Conservation (phyloP, 2,329 filamentous ascomycete species). For the Epichloe sp. region DNA sequence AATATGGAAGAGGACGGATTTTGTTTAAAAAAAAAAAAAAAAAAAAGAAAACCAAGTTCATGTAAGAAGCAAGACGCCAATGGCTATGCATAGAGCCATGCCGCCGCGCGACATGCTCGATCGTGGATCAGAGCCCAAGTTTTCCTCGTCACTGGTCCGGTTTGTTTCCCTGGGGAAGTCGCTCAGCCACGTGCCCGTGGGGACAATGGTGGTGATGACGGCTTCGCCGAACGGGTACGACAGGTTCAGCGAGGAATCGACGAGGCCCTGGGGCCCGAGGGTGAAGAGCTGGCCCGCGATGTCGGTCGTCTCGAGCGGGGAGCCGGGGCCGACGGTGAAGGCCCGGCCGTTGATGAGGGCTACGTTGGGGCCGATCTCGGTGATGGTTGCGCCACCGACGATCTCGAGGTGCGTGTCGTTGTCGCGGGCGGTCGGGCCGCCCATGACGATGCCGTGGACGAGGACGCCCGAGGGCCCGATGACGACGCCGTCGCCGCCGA, state of each 20-base stretch:
- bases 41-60: constrained; percentile 4
- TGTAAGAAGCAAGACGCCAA: constrained; percentile 25
- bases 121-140: constrained; percentile 4
- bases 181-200: constrained; percentile 14
- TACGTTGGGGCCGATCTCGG: constrained; percentile 32
- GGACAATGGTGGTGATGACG: constrained; percentile 27
- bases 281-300: constrained; percentile 38
- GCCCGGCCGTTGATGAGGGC: constrained; percentile 37
- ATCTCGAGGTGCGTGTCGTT: constrained; percentile 30
- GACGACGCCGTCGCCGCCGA: constrained; percentile 36
- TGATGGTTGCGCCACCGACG: constrained; percentile 39
- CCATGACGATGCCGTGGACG: constrained; percentile 28
- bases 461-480: constrained; percentile 33
- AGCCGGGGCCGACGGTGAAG: constrained; percentile 36
- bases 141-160: constrained; percentile 12
- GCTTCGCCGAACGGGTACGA: constrained; percentile 32
- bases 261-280: constrained; percentile 34
- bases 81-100: constrained; percentile 22
- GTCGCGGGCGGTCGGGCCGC: constrained; percentile 24
- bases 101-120: constrained; percentile 10
- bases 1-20: no score
- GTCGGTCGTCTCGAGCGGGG: constrained; percentile 29
- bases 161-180: constrained; percentile 16
- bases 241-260: constrained; percentile 31
- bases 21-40: no score